phyloP scores from a whole-genome alignment of 805 yeast species.

The Millerozyma acaciae region DNA sequence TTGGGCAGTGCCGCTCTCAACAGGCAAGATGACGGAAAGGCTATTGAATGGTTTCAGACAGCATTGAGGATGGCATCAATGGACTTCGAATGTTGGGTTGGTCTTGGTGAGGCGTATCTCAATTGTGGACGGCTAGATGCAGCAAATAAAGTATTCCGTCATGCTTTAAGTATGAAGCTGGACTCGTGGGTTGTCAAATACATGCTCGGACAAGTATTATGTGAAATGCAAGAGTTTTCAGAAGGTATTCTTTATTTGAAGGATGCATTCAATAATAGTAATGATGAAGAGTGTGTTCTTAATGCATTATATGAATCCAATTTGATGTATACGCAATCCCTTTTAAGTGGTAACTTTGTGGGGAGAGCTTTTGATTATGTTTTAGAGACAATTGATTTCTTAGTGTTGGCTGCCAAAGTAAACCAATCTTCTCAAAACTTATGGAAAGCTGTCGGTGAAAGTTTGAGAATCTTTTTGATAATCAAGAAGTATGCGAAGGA shows the following conservation, averaged over 20 bases:
- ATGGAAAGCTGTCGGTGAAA: constrained; percentile 66
- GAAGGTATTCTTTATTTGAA: constrained; percentile 51
- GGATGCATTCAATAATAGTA: constrained; percentile 37
- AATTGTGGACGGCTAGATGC: constrained; percentile 85
- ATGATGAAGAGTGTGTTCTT: constrained; percentile 46
- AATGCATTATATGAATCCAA: constrained; percentile 56
- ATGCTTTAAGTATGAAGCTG: constrained; percentile 53
- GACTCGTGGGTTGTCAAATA: constrained; percentile 61
- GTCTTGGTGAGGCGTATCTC: constrained; percentile 93
- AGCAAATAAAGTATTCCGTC: constrained; percentile 73
- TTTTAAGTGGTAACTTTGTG: constrained; percentile 57
- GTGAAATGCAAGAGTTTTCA: constrained; percentile 62
- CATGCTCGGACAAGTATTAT: constrained; percentile 61
- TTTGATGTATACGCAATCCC: constrained; percentile 49
- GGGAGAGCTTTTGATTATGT: constrained; percentile 59
- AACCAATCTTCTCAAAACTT: constrained; percentile 44
- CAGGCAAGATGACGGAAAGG: constrained; percentile 64
- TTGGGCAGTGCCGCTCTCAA: constrained; percentile 77
- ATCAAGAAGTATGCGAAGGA: constrained; percentile 51
- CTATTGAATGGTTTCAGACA: constrained; percentile 85
- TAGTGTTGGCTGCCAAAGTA: constrained; percentile 32
- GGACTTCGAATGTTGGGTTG: constrained; percentile 85
- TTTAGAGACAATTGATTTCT: constrained; percentile 41
- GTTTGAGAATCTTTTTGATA: constrained; percentile 48
- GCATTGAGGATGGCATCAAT: constrained; percentile 65